Conservation (phyloP, 176 grass and related monocot species). For the Avena insularis region DNA sequence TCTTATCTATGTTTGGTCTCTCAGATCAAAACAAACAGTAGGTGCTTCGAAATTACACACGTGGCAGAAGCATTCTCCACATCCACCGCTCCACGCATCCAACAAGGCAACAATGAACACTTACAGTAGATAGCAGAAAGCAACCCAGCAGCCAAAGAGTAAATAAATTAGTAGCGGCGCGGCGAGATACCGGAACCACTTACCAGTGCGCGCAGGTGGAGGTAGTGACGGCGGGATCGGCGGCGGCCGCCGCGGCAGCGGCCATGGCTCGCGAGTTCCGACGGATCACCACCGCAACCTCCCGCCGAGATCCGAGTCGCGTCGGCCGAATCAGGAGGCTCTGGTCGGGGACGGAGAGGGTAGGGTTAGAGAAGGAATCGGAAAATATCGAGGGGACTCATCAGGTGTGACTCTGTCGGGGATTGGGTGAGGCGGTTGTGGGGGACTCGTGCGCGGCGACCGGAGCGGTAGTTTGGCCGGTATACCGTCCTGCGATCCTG, state of each 20-base stretch:
- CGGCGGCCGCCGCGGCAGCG: neutral
- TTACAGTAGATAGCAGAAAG: neutral
- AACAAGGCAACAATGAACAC: neutral
- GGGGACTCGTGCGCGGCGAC: neutral
- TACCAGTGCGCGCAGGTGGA: conserved; percentile 76
- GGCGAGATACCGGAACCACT: neutral
- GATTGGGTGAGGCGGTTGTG: neutral
- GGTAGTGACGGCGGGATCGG: conserved; percentile 28
- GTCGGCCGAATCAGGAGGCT: neutral
- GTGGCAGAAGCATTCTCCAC: neutral
- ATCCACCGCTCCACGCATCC: neutral
- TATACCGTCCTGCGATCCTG: too few relatives aligned
- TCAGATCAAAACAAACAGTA: too few relatives aligned
- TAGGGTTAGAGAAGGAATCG: neutral
- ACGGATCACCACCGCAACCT: neutral
- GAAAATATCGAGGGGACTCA: neutral
- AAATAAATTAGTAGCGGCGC: neutral
- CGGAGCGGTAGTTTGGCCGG: neutral
- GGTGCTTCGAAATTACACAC: neutral
- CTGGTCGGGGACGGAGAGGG: neutral
- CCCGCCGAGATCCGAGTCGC: conserved; percentile 34
- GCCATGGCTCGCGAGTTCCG: conserved; percentile 8
- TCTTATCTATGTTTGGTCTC: too few relatives aligned
- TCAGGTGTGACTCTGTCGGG: neutral
- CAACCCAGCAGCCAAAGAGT: too few relatives aligned